Conservation (phyloP, 164 flowering plant genomes). For the Tetracentron sinense region DNA sequence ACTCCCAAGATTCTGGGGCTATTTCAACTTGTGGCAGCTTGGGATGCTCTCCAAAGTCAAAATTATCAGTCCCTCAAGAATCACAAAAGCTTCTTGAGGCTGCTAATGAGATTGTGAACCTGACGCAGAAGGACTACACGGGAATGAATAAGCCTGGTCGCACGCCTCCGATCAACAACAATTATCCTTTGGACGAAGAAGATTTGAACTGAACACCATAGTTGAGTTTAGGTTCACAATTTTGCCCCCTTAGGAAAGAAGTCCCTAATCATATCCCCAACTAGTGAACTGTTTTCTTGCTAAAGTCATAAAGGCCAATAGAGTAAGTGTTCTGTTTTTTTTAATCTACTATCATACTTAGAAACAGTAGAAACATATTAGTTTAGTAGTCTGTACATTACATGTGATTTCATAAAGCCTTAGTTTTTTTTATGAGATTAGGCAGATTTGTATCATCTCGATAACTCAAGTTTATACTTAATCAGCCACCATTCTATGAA, state of each 20-base stretch:
- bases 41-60: constrained; percentile 6
- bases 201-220: constrained; percentile 7
- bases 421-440: too few relatives aligned
- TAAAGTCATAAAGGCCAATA: too few relatives aligned
- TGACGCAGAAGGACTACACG: constrained; percentile 45
- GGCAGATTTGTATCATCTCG: too few relatives aligned
- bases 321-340: too few relatives aligned
- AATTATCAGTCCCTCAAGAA: constrained; percentile 2
- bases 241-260: constrained; percentile 33
- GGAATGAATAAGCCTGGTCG: constrained; percentile 26
- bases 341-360: too few relatives aligned
- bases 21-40: constrained; percentile 1
- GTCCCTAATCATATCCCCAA: neutral
- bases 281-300: neutral
- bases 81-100: constrained; percentile 22
- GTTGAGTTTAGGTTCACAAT: constrained; percentile 28
- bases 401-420: too few relatives aligned
- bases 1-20: neutral
- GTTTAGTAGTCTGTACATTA: too few relatives aligned
- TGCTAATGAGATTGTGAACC: constrained; percentile 33
- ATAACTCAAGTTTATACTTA: too few relatives aligned
- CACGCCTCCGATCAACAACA: constrained; percentile 24
- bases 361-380: too few relatives aligned
- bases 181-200: constrained; percentile 5
- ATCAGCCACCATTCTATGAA: too few relatives aligned